These are phyloP conservation scores for Fusarium verticillioides DNA, from an alignment of 2,329 filamentous ascomycete species.

Conservation along the genomic window DNA sequence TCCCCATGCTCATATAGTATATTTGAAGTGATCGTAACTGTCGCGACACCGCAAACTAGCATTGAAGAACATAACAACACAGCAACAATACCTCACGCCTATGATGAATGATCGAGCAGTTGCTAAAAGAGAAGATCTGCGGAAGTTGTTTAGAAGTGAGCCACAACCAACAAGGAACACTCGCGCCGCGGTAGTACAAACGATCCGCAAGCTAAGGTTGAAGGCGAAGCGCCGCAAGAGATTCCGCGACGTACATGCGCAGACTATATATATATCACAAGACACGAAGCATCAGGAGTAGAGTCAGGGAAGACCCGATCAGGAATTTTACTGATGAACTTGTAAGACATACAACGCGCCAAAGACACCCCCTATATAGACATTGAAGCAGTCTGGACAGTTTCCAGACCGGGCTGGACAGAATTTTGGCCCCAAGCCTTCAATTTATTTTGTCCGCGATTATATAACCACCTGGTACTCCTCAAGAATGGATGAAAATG, in stretches of 20 bases:
- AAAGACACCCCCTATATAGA: background rate
- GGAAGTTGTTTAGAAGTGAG: background rate
- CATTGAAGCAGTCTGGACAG: background rate
- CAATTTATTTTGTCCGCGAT: background rate
- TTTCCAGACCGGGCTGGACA: background rate
- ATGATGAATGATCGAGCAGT: background rate
- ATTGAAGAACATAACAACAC: background rate
- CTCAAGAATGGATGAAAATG: too few species aligned
- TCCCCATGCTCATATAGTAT: background rate
- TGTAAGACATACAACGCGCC: background rate
- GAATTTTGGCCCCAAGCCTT: background rate
- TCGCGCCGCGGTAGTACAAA: too few species aligned
- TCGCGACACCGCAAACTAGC: background rate
- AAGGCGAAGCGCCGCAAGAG: background rate
- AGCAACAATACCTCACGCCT: background rate
- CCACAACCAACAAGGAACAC: background rate
- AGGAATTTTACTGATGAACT: background rate
- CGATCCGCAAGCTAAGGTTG: background rate
- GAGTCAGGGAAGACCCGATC: background rate
- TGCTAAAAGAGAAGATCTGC: background rate
- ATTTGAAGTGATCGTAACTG: background rate
- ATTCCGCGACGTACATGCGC: background rate
- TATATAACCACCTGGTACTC: background rate
- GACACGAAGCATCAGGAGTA: background rate
- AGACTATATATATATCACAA: background rate